Conservation (phyloP, 495 filamentous ascomycete genomes). For the Filosporella fistucella region DNA sequence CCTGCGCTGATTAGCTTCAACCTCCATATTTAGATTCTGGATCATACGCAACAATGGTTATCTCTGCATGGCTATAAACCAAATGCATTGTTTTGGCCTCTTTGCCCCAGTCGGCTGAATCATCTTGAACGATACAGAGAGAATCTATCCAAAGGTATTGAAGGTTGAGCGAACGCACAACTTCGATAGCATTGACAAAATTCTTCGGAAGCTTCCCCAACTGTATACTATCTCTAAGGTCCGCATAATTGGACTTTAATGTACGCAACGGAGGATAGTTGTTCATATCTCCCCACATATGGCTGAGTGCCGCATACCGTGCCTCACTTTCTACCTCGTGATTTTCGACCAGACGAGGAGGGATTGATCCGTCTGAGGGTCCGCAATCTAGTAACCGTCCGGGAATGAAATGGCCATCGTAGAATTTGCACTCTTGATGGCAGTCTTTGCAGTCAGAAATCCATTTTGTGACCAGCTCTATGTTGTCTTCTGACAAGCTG, state of each 20-base stretch:
- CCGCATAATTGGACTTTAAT: constrained; percentile 6
- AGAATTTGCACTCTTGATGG: constrained; percentile 6
- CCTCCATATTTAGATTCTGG: not conserved
- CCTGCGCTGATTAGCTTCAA: not conserved
- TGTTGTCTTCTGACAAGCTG: constrained; percentile 7
- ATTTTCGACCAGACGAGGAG: constrained; percentile 8
- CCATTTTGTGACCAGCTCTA: constrained; percentile 9
- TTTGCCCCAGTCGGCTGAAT: constrained; percentile 2
- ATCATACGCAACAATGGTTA: constrained; percentile 17
- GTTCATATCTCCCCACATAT: constrained; percentile 16
- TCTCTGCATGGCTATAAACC: constrained; percentile 9
- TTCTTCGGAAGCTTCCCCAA: constrained; percentile 7
- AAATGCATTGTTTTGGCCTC: constrained; percentile 14
- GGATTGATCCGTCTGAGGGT: not conserved
- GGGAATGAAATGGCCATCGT: constrained; percentile 9
- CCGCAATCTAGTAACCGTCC: constrained; percentile 8
- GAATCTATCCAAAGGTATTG: not conserved
- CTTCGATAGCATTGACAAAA: constrained; percentile 11
- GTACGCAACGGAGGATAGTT: constrained; percentile 12
- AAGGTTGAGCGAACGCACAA: constrained; percentile 1
- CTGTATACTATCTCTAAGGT: constrained; percentile 3
- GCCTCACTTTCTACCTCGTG: not conserved
- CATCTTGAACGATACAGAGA: too few species aligned
- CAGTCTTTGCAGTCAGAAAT: too few species aligned
- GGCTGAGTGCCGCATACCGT: constrained; percentile 15